Evolutionary conservation across 2,329 filamentous ascomycete genomes (phyloP).

Genomic region (Epichloe bromicola): DNA sequence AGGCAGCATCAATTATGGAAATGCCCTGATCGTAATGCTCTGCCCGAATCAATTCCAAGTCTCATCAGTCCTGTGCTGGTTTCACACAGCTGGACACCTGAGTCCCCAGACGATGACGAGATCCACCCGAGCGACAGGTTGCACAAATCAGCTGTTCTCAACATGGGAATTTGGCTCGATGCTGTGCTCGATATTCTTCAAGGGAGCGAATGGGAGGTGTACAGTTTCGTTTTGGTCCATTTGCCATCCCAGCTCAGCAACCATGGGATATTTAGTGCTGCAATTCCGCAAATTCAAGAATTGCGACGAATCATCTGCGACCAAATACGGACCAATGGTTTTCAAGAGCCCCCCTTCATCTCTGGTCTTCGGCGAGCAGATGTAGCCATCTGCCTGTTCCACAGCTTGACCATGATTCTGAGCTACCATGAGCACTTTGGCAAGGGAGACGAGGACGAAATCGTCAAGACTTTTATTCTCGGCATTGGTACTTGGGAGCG

Average conservation of each 20-base stretch:
- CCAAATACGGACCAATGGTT: conserved; percentile 62
- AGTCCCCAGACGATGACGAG: conserved; percentile 6
- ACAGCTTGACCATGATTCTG: conserved; percentile 74
- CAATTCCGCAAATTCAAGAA: conserved; percentile 61
- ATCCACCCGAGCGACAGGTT: conserved; percentile 19
- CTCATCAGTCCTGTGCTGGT: conserved; percentile 39
- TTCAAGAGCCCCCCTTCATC: conserved; percentile 68
- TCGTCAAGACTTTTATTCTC: conserved; percentile 73
- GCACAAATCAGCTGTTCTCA: conserved; percentile 29
- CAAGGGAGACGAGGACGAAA: conserved; percentile 77
- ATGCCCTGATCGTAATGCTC: conserved; percentile 40
- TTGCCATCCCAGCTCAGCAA: conserved; percentile 82
- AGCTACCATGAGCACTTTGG: conserved; percentile 81
- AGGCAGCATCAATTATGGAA: conserved; percentile 43
- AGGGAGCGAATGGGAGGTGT: conserved; percentile 78
- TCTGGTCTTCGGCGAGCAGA: conserved; percentile 76
- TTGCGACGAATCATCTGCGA: conserved; percentile 69
- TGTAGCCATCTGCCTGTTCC: conserved; percentile 77
- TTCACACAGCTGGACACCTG: conserved; percentile 17
- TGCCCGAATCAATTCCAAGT: conserved; percentile 34
- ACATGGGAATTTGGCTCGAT: conserved; percentile 62
- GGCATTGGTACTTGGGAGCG: conserved; percentile 76
- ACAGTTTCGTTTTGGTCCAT: conserved; percentile 80
- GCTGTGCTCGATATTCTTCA: conserved; percentile 60
- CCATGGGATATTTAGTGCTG: conserved; percentile 66